These are phyloP conservation scores for Inonotus obliquus DNA, from an alignment of 1,284 basidiomycete species.

Conservation along the genomic window DNA sequence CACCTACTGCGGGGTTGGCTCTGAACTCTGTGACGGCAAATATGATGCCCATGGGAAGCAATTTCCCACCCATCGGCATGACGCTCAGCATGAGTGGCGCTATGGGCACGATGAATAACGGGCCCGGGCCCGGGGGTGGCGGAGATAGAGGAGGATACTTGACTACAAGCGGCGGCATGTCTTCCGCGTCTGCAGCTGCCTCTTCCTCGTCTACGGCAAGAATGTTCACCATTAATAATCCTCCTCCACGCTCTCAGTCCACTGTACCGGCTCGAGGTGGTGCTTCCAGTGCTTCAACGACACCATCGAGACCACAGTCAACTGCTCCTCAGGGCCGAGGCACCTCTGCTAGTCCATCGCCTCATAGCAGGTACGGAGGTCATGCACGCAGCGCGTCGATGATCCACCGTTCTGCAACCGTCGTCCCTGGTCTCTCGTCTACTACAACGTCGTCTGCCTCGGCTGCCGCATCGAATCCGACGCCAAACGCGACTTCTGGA, in stretches of 20 bases:
- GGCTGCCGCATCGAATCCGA: background rate
- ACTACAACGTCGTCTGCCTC: constrained; percentile 7
- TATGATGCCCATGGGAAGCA: background rate
- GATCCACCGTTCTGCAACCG: constrained; percentile 3
- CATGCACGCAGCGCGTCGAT: constrained; percentile 1
- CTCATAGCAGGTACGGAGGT: background rate
- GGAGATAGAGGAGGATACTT: background rate
- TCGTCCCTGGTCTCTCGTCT: background rate
- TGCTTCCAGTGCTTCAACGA: background rate
- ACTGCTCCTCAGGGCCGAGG: background rate
- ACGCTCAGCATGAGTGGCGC: background rate
- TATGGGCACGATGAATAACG: background rate
- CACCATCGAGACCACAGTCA: background rate
- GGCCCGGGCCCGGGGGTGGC: background rate
- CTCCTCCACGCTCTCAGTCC: background rate
- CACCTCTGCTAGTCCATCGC: background rate
- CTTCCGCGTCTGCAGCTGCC: constrained; percentile 14
- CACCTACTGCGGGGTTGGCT: constrained; percentile 15
- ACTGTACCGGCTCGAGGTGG: constrained; percentile 1
- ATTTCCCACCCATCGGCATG: background rate
- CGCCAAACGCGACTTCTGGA: background rate
- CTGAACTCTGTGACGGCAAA: background rate
- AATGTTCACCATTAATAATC: background rate
- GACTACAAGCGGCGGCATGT: constrained; percentile 5
- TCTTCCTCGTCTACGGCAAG: background rate